These are phyloP conservation scores for Rubia peregrina DNA, from an alignment of 305 asterid species.

Conservation along the genomic window DNA sequence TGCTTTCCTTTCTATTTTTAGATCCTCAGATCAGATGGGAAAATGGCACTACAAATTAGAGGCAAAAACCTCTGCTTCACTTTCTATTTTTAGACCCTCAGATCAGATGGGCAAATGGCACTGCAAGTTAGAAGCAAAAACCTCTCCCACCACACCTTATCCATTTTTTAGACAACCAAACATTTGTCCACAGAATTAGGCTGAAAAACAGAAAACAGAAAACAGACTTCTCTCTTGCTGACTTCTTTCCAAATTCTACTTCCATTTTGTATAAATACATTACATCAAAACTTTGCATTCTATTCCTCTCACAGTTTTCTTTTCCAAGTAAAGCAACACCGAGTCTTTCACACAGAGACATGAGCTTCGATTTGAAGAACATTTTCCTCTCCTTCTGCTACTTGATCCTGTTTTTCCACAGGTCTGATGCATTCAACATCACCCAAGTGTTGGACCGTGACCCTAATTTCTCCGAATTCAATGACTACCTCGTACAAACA, in stretches of 20 bases:
- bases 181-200: conserved; percentile 37
- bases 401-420: conserved; percentile 18
- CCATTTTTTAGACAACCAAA: conserved; percentile 23
- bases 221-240: conserved; percentile 17
- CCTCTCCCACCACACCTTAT: conserved; percentile 19
- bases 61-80: neutral
- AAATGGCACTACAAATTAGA: neutral
- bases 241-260: neutral
- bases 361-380: conserved; percentile 23
- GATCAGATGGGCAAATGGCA: neutral
- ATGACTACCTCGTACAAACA: conserved; percentile 44
- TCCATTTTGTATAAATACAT: conserved; percentile 3
- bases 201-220: conserved; percentile 7
- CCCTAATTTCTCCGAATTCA: conserved; percentile 47
- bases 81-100: neutral
- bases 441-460: conserved; percentile 34
- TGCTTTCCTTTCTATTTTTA: neutral
- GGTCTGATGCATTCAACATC: conserved; percentile 41
- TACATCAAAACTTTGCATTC: conserved; percentile 1
- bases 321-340: conserved; percentile 1
- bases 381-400: conserved; percentile 27
- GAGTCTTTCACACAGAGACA: conserved; percentile 8
- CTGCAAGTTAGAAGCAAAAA: neutral
- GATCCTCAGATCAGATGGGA: too few relatives aligned
- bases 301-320: neutral